Conservation (phyloP, 2,329 filamentous ascomycete species). For the Ceratocystis eucalypticola region DNA sequence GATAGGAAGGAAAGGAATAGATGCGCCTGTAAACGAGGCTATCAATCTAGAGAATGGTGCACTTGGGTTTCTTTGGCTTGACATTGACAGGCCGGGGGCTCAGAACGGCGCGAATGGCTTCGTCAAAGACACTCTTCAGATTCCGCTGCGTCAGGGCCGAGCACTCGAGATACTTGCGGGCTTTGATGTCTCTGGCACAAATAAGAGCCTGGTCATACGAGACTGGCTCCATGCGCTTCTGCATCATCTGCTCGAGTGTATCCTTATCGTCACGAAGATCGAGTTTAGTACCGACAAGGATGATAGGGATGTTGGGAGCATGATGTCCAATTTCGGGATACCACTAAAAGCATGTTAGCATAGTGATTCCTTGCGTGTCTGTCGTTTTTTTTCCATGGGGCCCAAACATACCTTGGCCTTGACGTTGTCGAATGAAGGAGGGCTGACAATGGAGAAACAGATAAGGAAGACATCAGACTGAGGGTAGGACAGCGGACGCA, state of each 20-base stretch:
- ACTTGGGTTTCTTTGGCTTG: constrained; percentile 53
- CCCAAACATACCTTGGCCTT: constrained; percentile 68
- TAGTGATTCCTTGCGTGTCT: too few species aligned
- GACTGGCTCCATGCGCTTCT: constrained; percentile 95
- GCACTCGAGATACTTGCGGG: constrained; percentile 96
- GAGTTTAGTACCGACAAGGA: constrained; percentile 92
- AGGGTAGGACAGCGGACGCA: constrained; percentile 89
- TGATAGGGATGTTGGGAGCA: constrained; percentile 87
- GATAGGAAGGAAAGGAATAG: neutral
- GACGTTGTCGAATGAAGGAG: constrained; percentile 96
- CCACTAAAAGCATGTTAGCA: constrained; percentile 47
- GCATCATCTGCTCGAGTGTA: constrained; percentile 67
- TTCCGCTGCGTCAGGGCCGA: constrained; percentile 93
- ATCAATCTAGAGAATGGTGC: constrained; percentile 48
- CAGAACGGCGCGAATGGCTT: constrained; percentile 77
- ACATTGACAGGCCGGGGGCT: constrained; percentile 48
- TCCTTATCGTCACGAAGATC: constrained; percentile 81
- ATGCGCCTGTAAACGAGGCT: neutral
- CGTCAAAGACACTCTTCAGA: constrained; percentile 96
- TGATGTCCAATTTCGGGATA: constrained; percentile 96
- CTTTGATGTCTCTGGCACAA: constrained; percentile 85
- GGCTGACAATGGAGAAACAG: constrained; percentile 96
- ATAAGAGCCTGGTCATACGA: constrained; percentile 82
- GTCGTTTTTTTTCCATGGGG: neutral
- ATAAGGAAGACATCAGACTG: constrained; percentile 98